phyloP scores from a whole-genome alignment of 176 grass and related monocot species.

The Pharus latifolius region DNA sequence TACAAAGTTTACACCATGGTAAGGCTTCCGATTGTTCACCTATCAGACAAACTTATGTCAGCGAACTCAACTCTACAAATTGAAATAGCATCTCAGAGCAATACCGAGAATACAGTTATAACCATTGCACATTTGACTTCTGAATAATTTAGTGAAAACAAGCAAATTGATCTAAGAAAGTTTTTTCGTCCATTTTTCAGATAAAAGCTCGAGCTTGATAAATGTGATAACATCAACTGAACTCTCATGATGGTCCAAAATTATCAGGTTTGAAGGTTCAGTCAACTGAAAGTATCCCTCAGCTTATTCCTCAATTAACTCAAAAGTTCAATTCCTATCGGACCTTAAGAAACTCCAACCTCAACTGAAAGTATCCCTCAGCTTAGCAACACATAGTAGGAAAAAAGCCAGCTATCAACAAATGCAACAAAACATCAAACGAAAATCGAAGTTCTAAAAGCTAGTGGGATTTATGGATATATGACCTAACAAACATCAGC shows the following conservation, averaged over 20 bases:
- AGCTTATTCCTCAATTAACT: too few relatives aligned
- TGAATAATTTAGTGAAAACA: background rate
- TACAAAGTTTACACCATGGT: constrained; percentile 83
- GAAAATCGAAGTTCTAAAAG: background rate
- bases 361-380: too few relatives aligned
- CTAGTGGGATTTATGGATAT: background rate
- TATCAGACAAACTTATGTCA: constrained; percentile 26
- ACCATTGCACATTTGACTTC: background rate
- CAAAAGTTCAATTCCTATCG: too few relatives aligned
- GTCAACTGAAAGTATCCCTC: too few relatives aligned
- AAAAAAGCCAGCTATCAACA: background rate
- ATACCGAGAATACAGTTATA: background rate
- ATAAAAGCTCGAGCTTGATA: background rate
- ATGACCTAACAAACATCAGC: background rate
- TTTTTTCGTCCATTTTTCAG: too few relatives aligned
- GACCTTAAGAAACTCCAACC: too few relatives aligned
- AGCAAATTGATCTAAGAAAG: background rate
- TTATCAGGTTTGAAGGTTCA: background rate
- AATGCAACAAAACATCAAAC: background rate
- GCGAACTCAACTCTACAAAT: background rate
- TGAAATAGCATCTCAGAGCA: background rate
- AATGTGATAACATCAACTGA: background rate
- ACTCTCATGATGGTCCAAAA: background rate
- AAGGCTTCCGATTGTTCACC: constrained; percentile 76
- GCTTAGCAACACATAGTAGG: too few relatives aligned